Evolutionary conservation across 306 rosid species (phyloP).

Genomic region (Lathyrus aphaca): DNA sequence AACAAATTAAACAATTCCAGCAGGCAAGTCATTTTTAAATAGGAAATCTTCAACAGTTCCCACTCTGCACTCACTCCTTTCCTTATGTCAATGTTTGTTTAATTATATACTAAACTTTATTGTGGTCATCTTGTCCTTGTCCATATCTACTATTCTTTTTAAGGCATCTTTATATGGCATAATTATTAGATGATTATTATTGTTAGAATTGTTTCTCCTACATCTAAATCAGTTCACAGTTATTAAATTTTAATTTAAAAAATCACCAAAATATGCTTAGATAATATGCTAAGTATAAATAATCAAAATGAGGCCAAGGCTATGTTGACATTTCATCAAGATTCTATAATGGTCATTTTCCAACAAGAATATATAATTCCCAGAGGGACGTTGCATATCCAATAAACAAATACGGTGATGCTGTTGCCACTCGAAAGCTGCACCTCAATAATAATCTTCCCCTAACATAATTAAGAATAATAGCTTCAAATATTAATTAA

Average conservation of each 20-base stretch:
- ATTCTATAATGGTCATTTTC: slow-evolving; percentile 50
- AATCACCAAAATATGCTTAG: slow-evolving; percentile 8
- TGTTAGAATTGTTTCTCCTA: not conserved
- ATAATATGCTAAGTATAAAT: not conserved
- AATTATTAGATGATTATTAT: slow-evolving; percentile 29
- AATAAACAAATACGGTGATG: slow-evolving; percentile 46
- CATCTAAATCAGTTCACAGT: not conserved
- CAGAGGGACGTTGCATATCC: slow-evolving; percentile 42
- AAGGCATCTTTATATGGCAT: slow-evolving; percentile 63
- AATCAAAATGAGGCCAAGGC: slow-evolving; percentile 26
- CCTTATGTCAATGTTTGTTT: slow-evolving; percentile 38
- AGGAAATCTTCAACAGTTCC: not conserved
- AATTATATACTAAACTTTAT: slow-evolving; percentile 27
- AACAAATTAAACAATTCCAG: not conserved
- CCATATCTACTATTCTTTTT: slow-evolving; percentile 47
- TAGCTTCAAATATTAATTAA: slow-evolving; percentile 35
- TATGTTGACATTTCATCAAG: slow-evolving; percentile 45
- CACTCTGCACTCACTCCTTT: slow-evolving; percentile 24
- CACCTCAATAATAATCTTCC: slow-evolving; percentile 40
- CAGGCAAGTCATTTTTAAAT: slow-evolving; percentile 5
- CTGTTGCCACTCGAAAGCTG: slow-evolving; percentile 42
- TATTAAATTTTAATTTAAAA: not conserved
- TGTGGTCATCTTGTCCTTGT: slow-evolving; percentile 51
- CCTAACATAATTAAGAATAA: slow-evolving; percentile 21
- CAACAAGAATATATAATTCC: slow-evolving; percentile 39